Conservation (phyloP, 768 basidiomycete genomes). For the Suillus bovinus region DNA sequence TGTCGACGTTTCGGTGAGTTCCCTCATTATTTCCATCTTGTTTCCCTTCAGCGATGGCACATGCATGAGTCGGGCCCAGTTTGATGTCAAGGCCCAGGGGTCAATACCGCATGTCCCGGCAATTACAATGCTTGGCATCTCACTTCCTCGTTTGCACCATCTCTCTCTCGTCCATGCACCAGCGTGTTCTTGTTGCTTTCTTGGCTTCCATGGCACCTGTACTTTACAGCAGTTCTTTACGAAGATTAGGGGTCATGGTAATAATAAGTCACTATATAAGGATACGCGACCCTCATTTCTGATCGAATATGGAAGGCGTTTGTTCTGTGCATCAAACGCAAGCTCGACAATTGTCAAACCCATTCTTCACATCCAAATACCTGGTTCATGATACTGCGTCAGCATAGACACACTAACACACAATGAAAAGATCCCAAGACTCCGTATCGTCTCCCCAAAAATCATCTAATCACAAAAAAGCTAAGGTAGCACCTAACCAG, state of each 20-base stretch:
- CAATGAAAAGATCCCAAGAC: constrained; percentile 35
- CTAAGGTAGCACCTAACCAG: constrained; percentile 29
- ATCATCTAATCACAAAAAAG: constrained; percentile 38
- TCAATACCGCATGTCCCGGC: neutral
- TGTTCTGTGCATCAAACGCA: constrained; percentile 1
- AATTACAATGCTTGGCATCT: neutral
- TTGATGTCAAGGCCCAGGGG: neutral
- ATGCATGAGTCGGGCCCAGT: neutral
- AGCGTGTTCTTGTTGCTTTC: neutral
- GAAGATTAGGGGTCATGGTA: neutral
- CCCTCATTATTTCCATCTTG: neutral
- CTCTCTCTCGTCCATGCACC: neutral
- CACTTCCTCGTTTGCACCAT: neutral
- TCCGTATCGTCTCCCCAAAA: constrained; percentile 17
- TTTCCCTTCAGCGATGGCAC: neutral
- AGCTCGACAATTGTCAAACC: neutral
- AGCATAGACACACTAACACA: neutral
- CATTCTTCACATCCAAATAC: neutral
- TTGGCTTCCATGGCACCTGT: neutral
- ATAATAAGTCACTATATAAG: neutral
- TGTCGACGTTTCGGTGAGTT: neutral
- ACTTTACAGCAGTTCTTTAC: neutral
- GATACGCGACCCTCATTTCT: neutral
- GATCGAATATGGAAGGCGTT: neutral
- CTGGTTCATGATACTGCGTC: neutral